Evolutionary conservation across 2,329 filamentous ascomycete species (phyloP).

Genomic region (Mycosphaerella arachidis): DNA sequence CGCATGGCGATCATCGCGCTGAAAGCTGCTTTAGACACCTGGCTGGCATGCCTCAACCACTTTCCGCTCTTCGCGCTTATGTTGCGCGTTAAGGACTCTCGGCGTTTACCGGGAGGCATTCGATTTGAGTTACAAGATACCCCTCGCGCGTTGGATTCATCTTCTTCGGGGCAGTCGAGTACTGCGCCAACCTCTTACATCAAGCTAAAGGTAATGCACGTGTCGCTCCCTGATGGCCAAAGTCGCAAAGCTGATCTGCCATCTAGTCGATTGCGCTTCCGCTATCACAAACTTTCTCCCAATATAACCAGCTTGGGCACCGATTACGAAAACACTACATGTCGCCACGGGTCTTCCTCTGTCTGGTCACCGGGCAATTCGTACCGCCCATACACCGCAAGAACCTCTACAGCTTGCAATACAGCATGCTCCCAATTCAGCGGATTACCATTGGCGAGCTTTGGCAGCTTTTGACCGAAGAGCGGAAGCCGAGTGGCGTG

Average conservation of each 20-base stretch:
- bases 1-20: constrained; percentile 92
- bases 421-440: constrained; percentile 88
- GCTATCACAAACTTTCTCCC: constrained; percentile 90
- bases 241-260: constrained; percentile 10
- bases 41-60: constrained; percentile 91
- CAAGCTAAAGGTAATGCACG: constrained; percentile 65
- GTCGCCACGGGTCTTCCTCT: constrained; percentile 79
- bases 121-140: constrained; percentile 84
- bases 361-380: constrained; percentile 83
- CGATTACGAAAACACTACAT: constrained; percentile 95
- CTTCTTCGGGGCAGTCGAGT: constrained; percentile 9
- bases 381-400: constrained; percentile 85
- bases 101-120: constrained; percentile 82
- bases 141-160: constrained; percentile 36
- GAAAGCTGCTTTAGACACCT: constrained; percentile 86
- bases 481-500: constrained; percentile 10
- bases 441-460: constrained; percentile 78
- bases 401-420: constrained; percentile 92
- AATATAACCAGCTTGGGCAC: constrained; percentile 91
- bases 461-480: constrained; percentile 52
- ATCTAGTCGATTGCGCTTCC: constrained; percentile 77
- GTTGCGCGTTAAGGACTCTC: constrained; percentile 89
- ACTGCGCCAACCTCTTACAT: constrained; percentile 71
- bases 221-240: not conserved
- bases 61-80: constrained; percentile 97